Evolutionary conservation across 2,329 filamentous ascomycete genomes (phyloP), one percentile per base, ranked within the genome.

Genomic region (Botrytis squamosa): DNA sequence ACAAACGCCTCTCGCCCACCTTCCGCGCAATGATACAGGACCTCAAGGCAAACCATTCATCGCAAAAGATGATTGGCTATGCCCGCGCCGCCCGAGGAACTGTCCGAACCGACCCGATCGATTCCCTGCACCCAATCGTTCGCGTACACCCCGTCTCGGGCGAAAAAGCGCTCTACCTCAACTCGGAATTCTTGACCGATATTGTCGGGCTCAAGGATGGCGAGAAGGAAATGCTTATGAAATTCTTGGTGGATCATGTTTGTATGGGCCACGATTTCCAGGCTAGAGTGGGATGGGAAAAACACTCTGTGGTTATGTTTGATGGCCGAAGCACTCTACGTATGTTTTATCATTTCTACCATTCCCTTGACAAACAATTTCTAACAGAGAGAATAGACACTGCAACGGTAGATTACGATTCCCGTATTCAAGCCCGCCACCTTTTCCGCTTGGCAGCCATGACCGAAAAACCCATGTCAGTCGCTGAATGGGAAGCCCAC

Each of bases 131-230:
- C 80, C 90, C 91, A 0, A 81, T 93, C 14, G 91, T 93, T 3
- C 86, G 91, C 3, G 88, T 91, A 0, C 91, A 93, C 79, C 91
- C 91, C 0, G 91, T 89, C 0, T 93, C 91, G 0, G 91, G 91
- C 0, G 93, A 91, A 89, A 93, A 91, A 80, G 85, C 90, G 0
- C 84, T 93, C 0, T 93, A 88, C 85, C 90, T 93, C 2, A 93
- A 93, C 81, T 86, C 89, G 9, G 85, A 89, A 9, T 90, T 92
- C 85, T 92, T 90, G 0, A 85, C 86, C 7, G 85, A 88, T 2
- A 92, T 93, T 60, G 87, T 93, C 0, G 91, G 91, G 0, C 81
- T 93, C 0, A 91, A 93, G 77, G 88, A 87, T 74, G 88, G 85
- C 0, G 91, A 93, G 81, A 92, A 90, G 70, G 90, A 93, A 74